Conservation (phyloP, 106 monocot genomes). For the Platanthera zijinensis region DNA sequence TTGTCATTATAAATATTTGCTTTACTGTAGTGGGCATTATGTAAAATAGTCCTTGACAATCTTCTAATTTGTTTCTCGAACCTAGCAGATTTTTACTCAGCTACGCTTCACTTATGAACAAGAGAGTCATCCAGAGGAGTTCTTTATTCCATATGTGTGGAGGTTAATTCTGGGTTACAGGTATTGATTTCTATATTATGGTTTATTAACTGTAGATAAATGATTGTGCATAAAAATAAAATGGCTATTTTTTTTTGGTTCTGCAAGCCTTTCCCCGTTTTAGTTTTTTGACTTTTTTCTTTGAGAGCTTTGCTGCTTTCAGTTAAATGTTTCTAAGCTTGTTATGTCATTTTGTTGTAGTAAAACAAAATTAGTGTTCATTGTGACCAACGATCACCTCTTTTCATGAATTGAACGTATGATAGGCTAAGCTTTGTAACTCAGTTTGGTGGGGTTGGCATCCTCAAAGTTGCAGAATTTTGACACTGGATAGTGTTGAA, state of each 20-base stretch:
- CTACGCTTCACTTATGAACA: slow-evolving; percentile 98
- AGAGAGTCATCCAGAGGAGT: slow-evolving; percentile 94
- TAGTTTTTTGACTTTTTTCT: no score
- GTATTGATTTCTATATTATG: slow-evolving; percentile 16
- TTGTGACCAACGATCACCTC: no score
- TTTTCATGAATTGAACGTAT: not conserved
- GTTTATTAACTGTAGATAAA: not conserved
- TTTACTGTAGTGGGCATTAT: not conserved
- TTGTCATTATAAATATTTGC: not conserved
- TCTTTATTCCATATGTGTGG: slow-evolving; percentile 97
- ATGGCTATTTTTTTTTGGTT: not conserved
- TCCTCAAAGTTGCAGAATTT: no score
- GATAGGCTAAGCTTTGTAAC: no score
- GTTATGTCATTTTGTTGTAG: not conserved
- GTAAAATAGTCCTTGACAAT: not conserved
- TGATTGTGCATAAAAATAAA: not conserved
- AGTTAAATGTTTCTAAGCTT: no score
- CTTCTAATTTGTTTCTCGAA: not conserved
- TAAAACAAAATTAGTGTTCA: not conserved
- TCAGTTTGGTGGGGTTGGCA: no score
- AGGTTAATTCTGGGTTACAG: slow-evolving; percentile 58
- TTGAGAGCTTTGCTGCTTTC: no score
- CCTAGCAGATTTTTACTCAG: slow-evolving; percentile 84
- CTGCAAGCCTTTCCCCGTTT: not conserved
- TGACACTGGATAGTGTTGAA: no score